phyloP scores from a whole-genome alignment of 2,329 filamentous ascomycete genomes.

The Penicillium sp. region DNA sequence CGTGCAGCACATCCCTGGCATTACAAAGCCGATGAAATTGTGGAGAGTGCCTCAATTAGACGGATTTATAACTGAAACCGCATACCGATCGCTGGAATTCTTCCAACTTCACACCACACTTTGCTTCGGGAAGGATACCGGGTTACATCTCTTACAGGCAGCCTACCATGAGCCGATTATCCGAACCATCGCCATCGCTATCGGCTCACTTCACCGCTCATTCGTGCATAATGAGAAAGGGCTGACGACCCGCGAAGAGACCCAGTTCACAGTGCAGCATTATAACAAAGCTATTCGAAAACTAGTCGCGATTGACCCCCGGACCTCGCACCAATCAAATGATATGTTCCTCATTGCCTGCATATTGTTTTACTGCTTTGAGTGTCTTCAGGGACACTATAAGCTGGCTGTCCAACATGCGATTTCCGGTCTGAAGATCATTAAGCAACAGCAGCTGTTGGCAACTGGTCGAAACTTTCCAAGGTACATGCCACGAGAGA shows the following conservation, averaged over 20 bases:
- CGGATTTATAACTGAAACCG: slow-evolving; percentile 29
- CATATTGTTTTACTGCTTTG: slow-evolving; percentile 56
- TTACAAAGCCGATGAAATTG: slow-evolving; percentile 12
- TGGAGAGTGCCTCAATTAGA: slow-evolving; percentile 17
- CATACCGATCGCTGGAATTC: slow-evolving; percentile 42
- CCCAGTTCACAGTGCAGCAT: slow-evolving; percentile 45
- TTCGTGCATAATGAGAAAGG: slow-evolving; percentile 12
- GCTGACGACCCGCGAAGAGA: slow-evolving; percentile 5
- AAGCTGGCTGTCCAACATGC: slow-evolving; percentile 45
- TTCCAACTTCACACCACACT: slow-evolving; percentile 46
- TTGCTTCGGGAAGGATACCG: slow-evolving; percentile 47
- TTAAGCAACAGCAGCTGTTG: slow-evolving; percentile 17
- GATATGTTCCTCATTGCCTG: slow-evolving; percentile 49
- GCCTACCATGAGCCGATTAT: slow-evolving; percentile 51
- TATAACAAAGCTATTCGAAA: slow-evolving; percentile 53
- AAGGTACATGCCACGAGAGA: slow-evolving; percentile 13
- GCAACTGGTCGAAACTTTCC: not conserved
- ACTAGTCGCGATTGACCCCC: slow-evolving; percentile 40
- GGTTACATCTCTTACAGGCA: slow-evolving; percentile 48
- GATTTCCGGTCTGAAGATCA: slow-evolving; percentile 32
- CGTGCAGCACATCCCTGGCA: slow-evolving; percentile 23
- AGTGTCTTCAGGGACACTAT: slow-evolving; percentile 56
- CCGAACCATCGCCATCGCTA: slow-evolving; percentile 51
- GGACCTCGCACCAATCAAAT: slow-evolving; percentile 31
- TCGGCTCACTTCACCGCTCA: slow-evolving; percentile 51